Evolutionary conservation across 2,329 filamentous ascomycete species (phyloP).

Genomic region (Neofusicoccum sp.): DNA sequence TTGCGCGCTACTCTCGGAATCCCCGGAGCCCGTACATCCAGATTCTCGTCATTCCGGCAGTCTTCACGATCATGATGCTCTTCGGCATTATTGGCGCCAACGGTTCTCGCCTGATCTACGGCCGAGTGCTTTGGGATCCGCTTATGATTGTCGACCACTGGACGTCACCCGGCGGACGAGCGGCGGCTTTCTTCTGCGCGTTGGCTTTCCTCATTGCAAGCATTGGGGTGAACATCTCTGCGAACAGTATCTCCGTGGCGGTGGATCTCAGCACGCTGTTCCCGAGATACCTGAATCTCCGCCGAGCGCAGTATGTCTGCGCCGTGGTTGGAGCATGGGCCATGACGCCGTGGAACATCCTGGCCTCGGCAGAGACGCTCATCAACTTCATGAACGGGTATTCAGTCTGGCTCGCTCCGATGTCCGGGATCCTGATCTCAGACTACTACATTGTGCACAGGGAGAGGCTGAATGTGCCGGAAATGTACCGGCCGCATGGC

Average conservation of each 20-base stretch:
- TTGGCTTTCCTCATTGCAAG: slow-evolving; percentile 19
- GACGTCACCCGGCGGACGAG: slow-evolving; percentile 25
- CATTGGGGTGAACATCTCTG: slow-evolving; percentile 26
- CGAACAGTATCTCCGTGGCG: slow-evolving; percentile 29
- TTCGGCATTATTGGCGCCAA: slow-evolving; percentile 31
- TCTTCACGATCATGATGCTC: slow-evolving; percentile 33
- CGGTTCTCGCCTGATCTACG: slow-evolving; percentile 25
- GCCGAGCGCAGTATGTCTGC: slow-evolving; percentile 23
- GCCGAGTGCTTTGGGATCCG: slow-evolving; percentile 29
- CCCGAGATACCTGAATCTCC: slow-evolving; percentile 18
- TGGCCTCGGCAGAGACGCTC: slow-evolving; percentile 21
- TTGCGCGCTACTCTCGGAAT: slow-evolving; percentile 26
- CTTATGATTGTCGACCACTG: slow-evolving; percentile 28
- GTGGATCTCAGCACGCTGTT: slow-evolving; percentile 24
- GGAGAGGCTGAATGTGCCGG: slow-evolving; percentile 26
- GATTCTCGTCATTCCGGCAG: slow-evolving; percentile 35
- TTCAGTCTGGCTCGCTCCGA: slow-evolving; percentile 23
- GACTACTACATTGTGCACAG: slow-evolving; percentile 29
- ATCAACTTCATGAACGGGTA: slow-evolving; percentile 24
- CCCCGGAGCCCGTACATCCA: slow-evolving; percentile 36
- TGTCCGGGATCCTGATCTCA: slow-evolving; percentile 24
- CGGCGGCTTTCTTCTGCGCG: slow-evolving; percentile 29
- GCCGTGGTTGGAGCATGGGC: slow-evolving; percentile 23
- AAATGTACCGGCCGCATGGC: slow-evolving; percentile 29
- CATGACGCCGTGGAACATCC: slow-evolving; percentile 23